phyloP scores from a whole-genome alignment of 768 basidiomycete species.

The Agaricus bisporus region DNA sequence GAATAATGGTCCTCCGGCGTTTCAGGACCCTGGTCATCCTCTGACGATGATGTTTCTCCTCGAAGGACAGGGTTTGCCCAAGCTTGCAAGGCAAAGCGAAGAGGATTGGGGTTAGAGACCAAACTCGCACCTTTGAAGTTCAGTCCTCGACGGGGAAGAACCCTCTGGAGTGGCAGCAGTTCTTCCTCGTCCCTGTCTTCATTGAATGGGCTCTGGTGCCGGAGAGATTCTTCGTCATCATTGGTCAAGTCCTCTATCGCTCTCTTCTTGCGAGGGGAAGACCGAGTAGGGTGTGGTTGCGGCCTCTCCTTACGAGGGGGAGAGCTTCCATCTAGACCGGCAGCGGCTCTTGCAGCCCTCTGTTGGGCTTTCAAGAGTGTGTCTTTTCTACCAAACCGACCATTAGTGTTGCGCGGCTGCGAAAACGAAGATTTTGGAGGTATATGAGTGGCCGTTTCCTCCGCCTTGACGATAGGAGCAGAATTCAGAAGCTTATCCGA shows the following conservation, averaged over 20 bases:
- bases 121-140: conserved; percentile 42
- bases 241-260: conserved; percentile 26
- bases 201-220: conserved; percentile 22
- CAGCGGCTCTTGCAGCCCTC: conserved; percentile 14
- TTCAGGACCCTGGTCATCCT: conserved; percentile 49
- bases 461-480: conserved; percentile 23
- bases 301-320: conserved; percentile 20
- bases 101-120: conserved; percentile 53
- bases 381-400: conserved; percentile 62
- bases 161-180: conserved; percentile 24
- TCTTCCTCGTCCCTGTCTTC: conserved; percentile 16
- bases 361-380: conserved; percentile 26
- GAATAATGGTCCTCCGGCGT: conserved; percentile 51
- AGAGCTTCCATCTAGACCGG: background rate
- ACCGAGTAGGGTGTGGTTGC: conserved; percentile 14
- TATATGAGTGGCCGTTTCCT: conserved; percentile 26
- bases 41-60: conserved; percentile 35
- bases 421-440: conserved; percentile 34
- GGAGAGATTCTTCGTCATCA: conserved; percentile 27
- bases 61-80: conserved; percentile 44
- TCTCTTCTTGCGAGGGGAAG: conserved; percentile 25
- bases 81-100: conserved; percentile 50
- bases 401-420: conserved; percentile 60
- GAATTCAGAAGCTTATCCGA: conserved; percentile 12
- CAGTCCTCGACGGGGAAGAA: conserved; percentile 34